A percentile compares a stretch with the other conserved stretches of the same genome.
Evolutionary conservation across 352 stramenopile genomes (phyloP).

Genomic region (Globisporangium rhizosaccharum): DNA sequence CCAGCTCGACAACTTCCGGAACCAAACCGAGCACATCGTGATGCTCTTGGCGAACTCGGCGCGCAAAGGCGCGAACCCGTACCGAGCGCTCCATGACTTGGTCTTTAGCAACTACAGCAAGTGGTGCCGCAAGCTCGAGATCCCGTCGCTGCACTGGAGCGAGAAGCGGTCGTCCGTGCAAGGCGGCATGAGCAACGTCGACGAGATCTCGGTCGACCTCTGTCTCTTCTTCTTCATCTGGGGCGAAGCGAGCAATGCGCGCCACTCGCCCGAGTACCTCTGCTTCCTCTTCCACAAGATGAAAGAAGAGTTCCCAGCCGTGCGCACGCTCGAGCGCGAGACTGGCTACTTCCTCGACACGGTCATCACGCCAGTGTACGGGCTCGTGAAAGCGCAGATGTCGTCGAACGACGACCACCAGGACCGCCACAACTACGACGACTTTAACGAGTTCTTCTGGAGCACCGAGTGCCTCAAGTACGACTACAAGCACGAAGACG

Average conservation of each 20-base stretch:
- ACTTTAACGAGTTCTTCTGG: constrained; percentile 99
- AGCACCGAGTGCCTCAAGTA: constrained; percentile 92
- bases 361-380: constrained; percentile 96
- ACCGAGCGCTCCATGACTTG: constrained; percentile 73
- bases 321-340: constrained; percentile 75
- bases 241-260: constrained; percentile 96
- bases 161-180: constrained; percentile 55
- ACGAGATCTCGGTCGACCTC: constrained; percentile 83
- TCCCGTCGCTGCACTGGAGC: constrained; percentile 64
- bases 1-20: constrained; percentile 86
- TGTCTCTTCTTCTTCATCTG: constrained; percentile 98
- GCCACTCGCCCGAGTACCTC: constrained; percentile 97
- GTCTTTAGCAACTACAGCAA: constrained; percentile 88
- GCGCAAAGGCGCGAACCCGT: constrained; percentile 72
- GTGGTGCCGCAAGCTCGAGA: constrained; percentile 84
- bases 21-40: constrained; percentile 97
- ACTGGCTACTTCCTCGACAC: constrained; percentile 97
- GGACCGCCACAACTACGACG: constrained; percentile 97
- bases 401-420: constrained; percentile 89
- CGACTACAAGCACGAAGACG: constrained; percentile 89
- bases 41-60: constrained; percentile 93
- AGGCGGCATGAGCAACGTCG: constrained; percentile 78
- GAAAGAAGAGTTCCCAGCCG: constrained; percentile 79
- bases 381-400: constrained; percentile 81
- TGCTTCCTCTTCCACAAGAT: constrained; percentile 98